These are phyloP conservation scores for Fagopyrum esculentum DNA, from an alignment of 148 eudicot species.

Conservation along the genomic window DNA sequence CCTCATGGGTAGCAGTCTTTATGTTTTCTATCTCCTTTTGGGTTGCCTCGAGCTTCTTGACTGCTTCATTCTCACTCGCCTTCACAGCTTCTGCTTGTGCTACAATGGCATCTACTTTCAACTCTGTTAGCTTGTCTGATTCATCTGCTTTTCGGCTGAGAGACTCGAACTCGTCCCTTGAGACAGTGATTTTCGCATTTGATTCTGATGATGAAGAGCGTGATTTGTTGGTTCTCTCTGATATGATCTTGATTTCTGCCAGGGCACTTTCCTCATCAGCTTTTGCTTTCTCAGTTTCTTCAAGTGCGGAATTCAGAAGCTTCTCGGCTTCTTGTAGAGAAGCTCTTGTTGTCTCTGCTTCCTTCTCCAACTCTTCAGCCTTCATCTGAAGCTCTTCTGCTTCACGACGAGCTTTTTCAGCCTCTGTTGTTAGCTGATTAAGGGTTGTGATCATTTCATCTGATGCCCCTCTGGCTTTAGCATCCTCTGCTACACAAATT, in stretches of 20 bases:
- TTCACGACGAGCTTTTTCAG: slow-evolving; percentile 33
- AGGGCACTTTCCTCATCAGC: slow-evolving; percentile 37
- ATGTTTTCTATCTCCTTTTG: slow-evolving; percentile 65
- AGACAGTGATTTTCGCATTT: slow-evolving; percentile 39
- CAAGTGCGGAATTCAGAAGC: slow-evolving; percentile 31
- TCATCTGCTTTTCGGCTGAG: slow-evolving; percentile 52
- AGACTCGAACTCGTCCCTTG: slow-evolving; percentile 60
- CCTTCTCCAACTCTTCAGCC: slow-evolving; percentile 55
- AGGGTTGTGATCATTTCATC: slow-evolving; percentile 42
- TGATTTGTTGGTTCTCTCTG: slow-evolving; percentile 42
- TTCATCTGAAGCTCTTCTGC: slow-evolving; percentile 41
- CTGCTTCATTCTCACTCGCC: slow-evolving; percentile 82
- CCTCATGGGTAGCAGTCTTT: slow-evolving; percentile 57
- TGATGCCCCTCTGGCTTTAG: slow-evolving; percentile 35
- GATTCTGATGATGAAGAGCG: slow-evolving; percentile 55
- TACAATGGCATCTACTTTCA: slow-evolving; percentile 42
- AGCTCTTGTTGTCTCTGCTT: slow-evolving; percentile 32
- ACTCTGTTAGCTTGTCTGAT: slow-evolving; percentile 41
- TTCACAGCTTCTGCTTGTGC: slow-evolving; percentile 65
- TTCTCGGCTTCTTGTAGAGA: slow-evolving; percentile 43
- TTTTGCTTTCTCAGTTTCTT: slow-evolving; percentile 52
- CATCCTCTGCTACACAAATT: slow-evolving; percentile 38
- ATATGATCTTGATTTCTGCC: slow-evolving; percentile 28
- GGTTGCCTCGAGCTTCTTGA: slow-evolving; percentile 51
- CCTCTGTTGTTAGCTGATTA: slow-evolving; percentile 38